A percentile compares a stretch with the other conserved stretches of the same genome.
Conservation (phyloP, 257 asterid genomes). For the Anisodus acutangulus region DNA sequence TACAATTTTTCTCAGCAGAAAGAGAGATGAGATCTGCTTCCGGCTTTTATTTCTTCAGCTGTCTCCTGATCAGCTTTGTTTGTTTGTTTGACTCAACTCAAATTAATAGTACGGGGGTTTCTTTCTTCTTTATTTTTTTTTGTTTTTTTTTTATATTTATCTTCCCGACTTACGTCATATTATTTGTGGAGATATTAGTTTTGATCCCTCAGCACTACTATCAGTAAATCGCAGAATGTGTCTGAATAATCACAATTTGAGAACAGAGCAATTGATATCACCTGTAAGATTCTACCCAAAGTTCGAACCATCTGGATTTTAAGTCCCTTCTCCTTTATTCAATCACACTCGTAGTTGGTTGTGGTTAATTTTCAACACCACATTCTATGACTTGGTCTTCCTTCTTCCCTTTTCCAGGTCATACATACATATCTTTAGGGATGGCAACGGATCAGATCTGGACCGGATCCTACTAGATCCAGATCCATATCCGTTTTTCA, state of each 20-base stretch:
- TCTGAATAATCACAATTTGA: no score
- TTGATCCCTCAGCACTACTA: no score
- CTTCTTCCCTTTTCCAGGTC: not conserved
- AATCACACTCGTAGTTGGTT: slow-evolving; percentile 3
- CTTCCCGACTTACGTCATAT: no score
- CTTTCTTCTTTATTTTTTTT: not conserved
- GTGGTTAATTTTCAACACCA: not conserved
- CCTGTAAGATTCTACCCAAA: no score
- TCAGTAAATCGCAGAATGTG: no score
- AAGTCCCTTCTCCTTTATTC: not conserved
- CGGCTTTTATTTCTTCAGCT: not conserved
- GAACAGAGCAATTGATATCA: no score
- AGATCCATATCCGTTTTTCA: no score
- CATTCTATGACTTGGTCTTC: not conserved
- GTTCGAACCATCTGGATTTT: no score
- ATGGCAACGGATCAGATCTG: no score
- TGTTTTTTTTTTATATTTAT: not conserved
- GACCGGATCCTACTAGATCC: no score
- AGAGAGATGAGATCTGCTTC: not conserved
- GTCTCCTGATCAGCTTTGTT: not conserved
- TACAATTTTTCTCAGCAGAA: not conserved
- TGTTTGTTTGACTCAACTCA: slow-evolving; percentile 3
- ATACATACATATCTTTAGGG: not conserved
- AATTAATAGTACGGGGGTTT: not conserved
- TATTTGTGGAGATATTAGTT: no score